Evolutionary conservation across 805 yeast species (phyloP).

Genomic region (Vanderwaltozyma verrucispora): DNA sequence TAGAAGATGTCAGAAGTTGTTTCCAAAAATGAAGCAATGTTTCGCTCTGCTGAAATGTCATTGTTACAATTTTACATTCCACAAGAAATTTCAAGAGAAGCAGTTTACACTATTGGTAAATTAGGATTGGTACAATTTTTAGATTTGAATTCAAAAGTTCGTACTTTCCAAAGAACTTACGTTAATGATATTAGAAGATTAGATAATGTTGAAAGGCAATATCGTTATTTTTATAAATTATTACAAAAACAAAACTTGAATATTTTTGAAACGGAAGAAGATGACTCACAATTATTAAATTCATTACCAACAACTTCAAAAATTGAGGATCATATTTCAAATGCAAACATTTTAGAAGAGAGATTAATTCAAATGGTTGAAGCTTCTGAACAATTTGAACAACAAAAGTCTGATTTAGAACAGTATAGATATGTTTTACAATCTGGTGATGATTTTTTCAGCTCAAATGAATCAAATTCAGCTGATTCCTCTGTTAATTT

Average conservation of each 20-base stretch:
- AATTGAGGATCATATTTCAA: conserved; percentile 60
- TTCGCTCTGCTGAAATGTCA: conserved; percentile 94
- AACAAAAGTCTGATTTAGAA: conserved; percentile 45
- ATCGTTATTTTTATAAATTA: conserved; percentile 42
- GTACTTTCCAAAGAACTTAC: conserved; percentile 81
- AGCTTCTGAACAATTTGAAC: conserved; percentile 52
- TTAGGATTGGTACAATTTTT: conserved; percentile 80
- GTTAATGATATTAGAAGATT: conserved; percentile 77
- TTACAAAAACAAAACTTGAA: conserved; percentile 40
- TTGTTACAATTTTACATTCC: conserved; percentile 87
- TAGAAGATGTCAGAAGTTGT: conserved; percentile 3
- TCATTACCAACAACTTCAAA: conserved; percentile 39
- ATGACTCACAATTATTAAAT: neutral
- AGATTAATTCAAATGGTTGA: conserved; percentile 62
- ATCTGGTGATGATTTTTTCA: conserved; percentile 41
- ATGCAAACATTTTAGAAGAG: conserved; percentile 58
- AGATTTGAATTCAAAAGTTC: conserved; percentile 72
- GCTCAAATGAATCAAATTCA: conserved; percentile 4
- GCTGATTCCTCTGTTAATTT: conserved; percentile 31
- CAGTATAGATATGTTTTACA: conserved; percentile 48
- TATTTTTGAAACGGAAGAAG: conserved; percentile 17
- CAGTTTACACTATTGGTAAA: conserved; percentile 79
- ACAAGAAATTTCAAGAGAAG: conserved; percentile 78
- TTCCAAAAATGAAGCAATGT: conserved; percentile 28
- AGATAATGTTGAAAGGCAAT: conserved; percentile 85